Evolutionary conservation across 75 land plant species (phyloP).

Genomic region (Gnetum montanum): DNA sequence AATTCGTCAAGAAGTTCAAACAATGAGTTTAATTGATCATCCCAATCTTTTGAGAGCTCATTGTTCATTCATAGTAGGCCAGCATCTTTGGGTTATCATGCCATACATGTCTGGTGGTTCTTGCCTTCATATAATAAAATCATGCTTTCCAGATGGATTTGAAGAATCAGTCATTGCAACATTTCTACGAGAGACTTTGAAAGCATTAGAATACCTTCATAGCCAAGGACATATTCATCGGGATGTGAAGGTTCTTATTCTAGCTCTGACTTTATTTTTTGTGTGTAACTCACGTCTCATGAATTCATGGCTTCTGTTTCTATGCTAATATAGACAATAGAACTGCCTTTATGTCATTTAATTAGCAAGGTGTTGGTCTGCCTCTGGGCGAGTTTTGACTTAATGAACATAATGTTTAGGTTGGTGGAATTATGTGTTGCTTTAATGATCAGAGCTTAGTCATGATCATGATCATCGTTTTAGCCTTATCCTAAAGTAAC

Average conservation of each 20-base stretch:
- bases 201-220: constrained; percentile 94
- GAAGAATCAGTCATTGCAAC: constrained; percentile 91
- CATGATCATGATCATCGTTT: no score
- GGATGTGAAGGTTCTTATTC: constrained; percentile 81
- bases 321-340: no score
- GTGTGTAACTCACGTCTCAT: no score
- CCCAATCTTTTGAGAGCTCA: constrained; percentile 84
- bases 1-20: constrained; percentile 79
- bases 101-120: constrained; percentile 97
- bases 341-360: no score
- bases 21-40: constrained; percentile 87
- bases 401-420: no score
- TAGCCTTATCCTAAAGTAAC: no score
- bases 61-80: constrained; percentile 81
- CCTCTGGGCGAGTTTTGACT: no score
- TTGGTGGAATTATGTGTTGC: neutral
- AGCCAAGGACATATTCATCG: constrained; percentile 94
- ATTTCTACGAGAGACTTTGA: constrained; percentile 60
- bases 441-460: no score
- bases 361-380: no score
- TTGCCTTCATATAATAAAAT: constrained; percentile 89
- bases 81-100: constrained; percentile 91
- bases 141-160: constrained; percentile 77
- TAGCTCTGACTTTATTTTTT: no score
- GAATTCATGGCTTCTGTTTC: no score